Evolutionary conservation across 306 rosid genomes (phyloP), one percentile per base, ranked within the genome.

Genomic region (Vigna nakashimae): DNA sequence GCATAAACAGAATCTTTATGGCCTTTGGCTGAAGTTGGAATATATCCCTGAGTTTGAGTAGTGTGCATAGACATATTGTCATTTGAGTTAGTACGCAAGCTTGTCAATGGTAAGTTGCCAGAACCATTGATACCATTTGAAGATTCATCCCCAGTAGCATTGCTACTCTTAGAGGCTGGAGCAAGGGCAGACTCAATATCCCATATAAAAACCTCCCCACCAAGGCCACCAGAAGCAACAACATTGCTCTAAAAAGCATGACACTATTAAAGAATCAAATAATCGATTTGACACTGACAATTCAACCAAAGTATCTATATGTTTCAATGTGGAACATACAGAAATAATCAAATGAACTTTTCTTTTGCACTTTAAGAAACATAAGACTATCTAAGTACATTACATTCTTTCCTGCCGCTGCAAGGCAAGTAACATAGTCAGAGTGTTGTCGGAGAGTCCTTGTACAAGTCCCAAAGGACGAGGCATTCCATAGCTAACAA

Each of bases 221-320:
- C 99, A 87, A 96, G 98, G 83, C 99, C 99, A 63, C 98, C 99
- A 76, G 99, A 96, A 84, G 99, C 99, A 92, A 96, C 96, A 88
- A 88, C 38, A 96, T 92, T 96, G 96, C 97, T 90, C 99, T 96
- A 96, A 92, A 92, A 92, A 88, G 96, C 98, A 90, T 38, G 90
- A 87, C 91, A 92, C 97, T 92, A 95, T 85, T 89, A 84, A 82
- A 88, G 88, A 87, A 96, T 96, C 90, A 92, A 91, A 89, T 81
- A 82, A 85, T 79, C 81, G 78, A 79, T 86, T 80, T 82, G 79
- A 80, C 73, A 83, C 67, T 74, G 83, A 80, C 65, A 75, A 82
- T 83, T 71, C 80, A 70, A 76, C 64, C 32, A 85, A 20, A 82
- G 43, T 68, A 14, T 26, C 78, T 18, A 70, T 73, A 76, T 70